Percentiles rank a stretch among this genome's conserved stretches.
These are phyloP conservation scores for Symbiodinium natans DNA, from an alignment of 73 alveolate species.

Conservation along the genomic window DNA sequence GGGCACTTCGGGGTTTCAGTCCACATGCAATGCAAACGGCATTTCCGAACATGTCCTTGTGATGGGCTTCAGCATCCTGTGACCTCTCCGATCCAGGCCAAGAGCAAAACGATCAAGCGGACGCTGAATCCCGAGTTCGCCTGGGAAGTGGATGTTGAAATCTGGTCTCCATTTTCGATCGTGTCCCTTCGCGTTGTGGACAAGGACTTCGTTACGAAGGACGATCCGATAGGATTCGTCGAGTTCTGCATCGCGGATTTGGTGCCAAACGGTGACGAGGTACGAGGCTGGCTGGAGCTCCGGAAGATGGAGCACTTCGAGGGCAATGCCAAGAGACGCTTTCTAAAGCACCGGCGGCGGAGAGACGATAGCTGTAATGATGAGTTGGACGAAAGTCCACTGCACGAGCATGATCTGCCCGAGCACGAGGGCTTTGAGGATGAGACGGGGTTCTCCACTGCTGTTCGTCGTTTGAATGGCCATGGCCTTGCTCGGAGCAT, in stretches of 20 bases:
- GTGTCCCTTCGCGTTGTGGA: neutral
- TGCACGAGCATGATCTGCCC: neutral
- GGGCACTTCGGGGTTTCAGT: no score
- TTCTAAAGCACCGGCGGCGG: constrained; percentile 31
- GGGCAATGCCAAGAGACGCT: constrained; percentile 21
- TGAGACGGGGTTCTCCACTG: neutral
- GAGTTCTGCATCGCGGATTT: constrained; percentile 65
- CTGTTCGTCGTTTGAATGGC: neutral
- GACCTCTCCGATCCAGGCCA: neutral
- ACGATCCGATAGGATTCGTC: constrained; percentile 56
- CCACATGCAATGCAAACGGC: no score
- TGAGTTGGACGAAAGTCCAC: neutral
- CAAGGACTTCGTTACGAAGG: neutral
- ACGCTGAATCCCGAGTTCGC: neutral
- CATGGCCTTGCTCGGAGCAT: neutral
- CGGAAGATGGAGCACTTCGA: constrained; percentile 42
- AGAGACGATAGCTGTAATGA: neutral
- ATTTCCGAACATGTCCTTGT: no score
- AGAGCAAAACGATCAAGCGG: constrained; percentile 18
- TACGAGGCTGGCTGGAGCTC: constrained; percentile 45
- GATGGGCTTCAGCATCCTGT: no score
- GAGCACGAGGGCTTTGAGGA: neutral
- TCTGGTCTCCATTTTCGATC: constrained; percentile 71
- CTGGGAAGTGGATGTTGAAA: constrained; percentile 15
- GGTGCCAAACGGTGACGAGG: constrained; percentile 34